phyloP scores from a whole-genome alignment of 2,329 filamentous ascomycete genomes.

The Ascochyta rabiei region DNA sequence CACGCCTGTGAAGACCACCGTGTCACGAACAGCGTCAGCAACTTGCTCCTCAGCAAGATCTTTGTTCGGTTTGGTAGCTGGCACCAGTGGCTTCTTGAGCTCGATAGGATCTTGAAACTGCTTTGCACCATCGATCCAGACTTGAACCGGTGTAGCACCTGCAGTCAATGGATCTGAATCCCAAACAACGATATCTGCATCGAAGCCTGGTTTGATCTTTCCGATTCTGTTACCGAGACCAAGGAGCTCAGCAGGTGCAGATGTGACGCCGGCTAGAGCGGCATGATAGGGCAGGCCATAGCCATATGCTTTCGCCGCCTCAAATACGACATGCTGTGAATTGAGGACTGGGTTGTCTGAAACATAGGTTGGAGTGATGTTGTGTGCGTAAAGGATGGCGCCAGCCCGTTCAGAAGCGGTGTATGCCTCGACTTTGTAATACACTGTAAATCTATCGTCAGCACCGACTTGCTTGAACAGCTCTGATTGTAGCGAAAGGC shows the following conservation, averaged over 20 bases:
- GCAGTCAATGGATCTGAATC: conserved; percentile 51
- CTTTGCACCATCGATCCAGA: conserved; percentile 50
- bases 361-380: conserved; percentile 66
- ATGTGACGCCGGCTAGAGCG: conserved; percentile 46
- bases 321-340: conserved; percentile 72
- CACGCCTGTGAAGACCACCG: conserved; percentile 3
- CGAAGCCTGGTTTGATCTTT: conserved; percentile 49
- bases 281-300: conserved; percentile 51
- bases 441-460: conserved; percentile 50
- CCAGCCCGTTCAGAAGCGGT: conserved; percentile 69
- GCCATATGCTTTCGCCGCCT: conserved; percentile 53
- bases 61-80: conserved; percentile 50
- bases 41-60: conserved; percentile 44
- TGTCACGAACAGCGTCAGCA: conserved; percentile 13
- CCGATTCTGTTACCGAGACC: conserved; percentile 50
- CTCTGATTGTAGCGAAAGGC: no score
- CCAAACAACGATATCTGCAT: conserved; percentile 54
- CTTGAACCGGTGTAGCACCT: conserved; percentile 49
- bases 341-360: conserved; percentile 66
- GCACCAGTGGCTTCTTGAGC: conserved; percentile 26
- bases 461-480: no score
- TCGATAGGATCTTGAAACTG: conserved; percentile 36
- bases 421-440: conserved; percentile 72
- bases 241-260: conserved; percentile 48
- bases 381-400: conserved; percentile 68